These are phyloP conservation scores for Aspergillus nidulans DNA, from an alignment of 495 filamentous ascomycete species.

Conservation along the genomic window DNA sequence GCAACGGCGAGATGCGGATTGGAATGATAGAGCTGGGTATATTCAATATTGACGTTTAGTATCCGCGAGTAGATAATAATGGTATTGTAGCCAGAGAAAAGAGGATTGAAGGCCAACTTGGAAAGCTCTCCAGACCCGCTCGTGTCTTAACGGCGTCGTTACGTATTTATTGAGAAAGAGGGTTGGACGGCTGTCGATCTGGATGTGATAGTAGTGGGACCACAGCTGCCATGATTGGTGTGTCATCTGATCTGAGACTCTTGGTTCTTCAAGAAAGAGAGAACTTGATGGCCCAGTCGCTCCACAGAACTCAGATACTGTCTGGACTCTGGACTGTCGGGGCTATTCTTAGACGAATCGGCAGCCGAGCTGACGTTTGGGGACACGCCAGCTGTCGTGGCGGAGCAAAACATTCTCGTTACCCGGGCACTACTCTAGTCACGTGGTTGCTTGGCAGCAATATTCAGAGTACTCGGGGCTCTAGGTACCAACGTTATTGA, in stretches of 20 bases:
- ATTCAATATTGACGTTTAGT: not conserved
- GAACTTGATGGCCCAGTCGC: not conserved
- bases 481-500: not conserved
- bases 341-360: slow-evolving; percentile 14
- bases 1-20: not conserved
- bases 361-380: slow-evolving; percentile 9
- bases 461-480: not conserved
- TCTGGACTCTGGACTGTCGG: slow-evolving; percentile 6
- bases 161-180: not conserved
- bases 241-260: not conserved
- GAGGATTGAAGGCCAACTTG: not conserved
- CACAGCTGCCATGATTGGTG: slow-evolving; percentile 2
- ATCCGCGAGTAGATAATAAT: not conserved
- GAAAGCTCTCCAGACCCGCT: not conserved
- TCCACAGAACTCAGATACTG: not conserved
- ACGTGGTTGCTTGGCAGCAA: slow-evolving; percentile 2
- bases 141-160: not conserved
- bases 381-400: slow-evolving; percentile 15
- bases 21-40: not conserved
- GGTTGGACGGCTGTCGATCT: slow-evolving; percentile 6
- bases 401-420: slow-evolving; percentile 8
- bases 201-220: slow-evolving; percentile 5
- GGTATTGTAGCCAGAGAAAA: not conserved
- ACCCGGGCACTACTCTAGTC: not conserved
- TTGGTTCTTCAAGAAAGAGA: not conserved